Evolutionary conservation across 441 rosid genomes (phyloP), one percentile per base, ranked within the genome.

Genomic region (Omphalea diandra): DNA sequence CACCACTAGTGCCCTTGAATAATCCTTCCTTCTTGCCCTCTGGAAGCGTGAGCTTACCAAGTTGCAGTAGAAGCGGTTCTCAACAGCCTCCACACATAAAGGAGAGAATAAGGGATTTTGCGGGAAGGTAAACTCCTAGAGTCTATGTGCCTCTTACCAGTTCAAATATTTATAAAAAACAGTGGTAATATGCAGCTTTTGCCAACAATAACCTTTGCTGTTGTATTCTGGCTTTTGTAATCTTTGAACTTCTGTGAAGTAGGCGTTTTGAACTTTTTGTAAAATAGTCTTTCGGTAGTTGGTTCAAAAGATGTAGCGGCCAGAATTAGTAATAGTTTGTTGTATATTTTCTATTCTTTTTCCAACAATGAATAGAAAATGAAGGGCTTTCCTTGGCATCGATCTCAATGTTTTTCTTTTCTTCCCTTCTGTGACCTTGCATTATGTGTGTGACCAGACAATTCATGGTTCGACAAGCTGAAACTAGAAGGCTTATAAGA

Each of bases 41-140:
- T 1, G 79, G 67, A 32, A 80, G 44, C 63, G 52, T 29, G 44
- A 73, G 76, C 80, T 29, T 77, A 38, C 75, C 84, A 31, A 73
- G 64, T 65, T 74, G 61, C 65, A 60, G 60, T 52, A 68, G 17
- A 62, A 63, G 58, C 24, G 57, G 65, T 46, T 60, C 77, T 61
- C 75, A 79, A 73, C 75, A 73, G 68, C 71, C 75, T 49, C 65
- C 73, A 20, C 56, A 24, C 70, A 31, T 65, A 20, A 69, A 59
- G 55, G 47, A 70, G 47, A 70, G 55, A 77, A 71, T 2, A 75
- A 71, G 61, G 76, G 69, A 46, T 12, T 72, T 22, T 65, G 9
- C 3, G 71, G 65, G 22, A 77, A 63, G 75, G 79, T 76, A 3
- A 72, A 64, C 26, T 70, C 82, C 47, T 72, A 69, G 29, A 18